Base-by-base conservation (phyloP, 2,329 filamentous ascomycete species). In the Escovopsis sp. region DNA sequence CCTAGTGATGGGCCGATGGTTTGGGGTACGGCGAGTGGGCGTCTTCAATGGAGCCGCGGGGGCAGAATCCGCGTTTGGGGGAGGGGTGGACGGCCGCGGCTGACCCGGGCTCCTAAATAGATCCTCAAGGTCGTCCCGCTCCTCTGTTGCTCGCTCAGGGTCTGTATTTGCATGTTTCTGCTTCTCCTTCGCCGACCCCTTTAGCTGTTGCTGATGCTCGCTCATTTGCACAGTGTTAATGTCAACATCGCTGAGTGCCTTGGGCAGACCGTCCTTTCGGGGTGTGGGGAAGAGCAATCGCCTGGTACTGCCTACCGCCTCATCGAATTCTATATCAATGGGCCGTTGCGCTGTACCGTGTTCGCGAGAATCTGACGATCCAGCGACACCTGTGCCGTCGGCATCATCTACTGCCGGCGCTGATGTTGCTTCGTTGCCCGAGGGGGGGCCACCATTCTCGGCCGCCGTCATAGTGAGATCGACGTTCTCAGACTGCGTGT, bases 201-300 rank as follows among this genome's bases (percentile, higher is more conserved):
- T 68, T 2, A 23, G 23, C 15, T 57, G 51, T 19, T 57, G 56
- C 32, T 59, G 57, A 32, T 55, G 56, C 23, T 64, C 62, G 3
- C 62, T 55, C 4, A 66, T 63, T 45, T 69, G 66, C 36, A 72
- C 63, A 41, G 69, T 56, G 49, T 79, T 80, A 12, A 70, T 62
- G 12, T 67, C 60, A 35, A 75, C 57, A 51, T 80, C 75, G 39
- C 72, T 70, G 3, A 85, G 66, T 19, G 74, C 70, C 55, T 77
- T 85, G 1, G 70, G 63, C 38, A 75, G 67, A 33, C 72, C 74
- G 28, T 77, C 73, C 49, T 81, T 82, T 36, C 78, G 71, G 2
- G 84, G 84, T 0, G 82, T 87, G 1, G 85, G 82, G 53, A 91
- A 91, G 1, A 91, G 67, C 3, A 88, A 61, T 45, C 85, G 71